Evolutionary conservation across 2,329 filamentous ascomycete genomes (phyloP), one percentile per base, ranked within the genome.

Genomic region (Colletotrichum lentis): DNA sequence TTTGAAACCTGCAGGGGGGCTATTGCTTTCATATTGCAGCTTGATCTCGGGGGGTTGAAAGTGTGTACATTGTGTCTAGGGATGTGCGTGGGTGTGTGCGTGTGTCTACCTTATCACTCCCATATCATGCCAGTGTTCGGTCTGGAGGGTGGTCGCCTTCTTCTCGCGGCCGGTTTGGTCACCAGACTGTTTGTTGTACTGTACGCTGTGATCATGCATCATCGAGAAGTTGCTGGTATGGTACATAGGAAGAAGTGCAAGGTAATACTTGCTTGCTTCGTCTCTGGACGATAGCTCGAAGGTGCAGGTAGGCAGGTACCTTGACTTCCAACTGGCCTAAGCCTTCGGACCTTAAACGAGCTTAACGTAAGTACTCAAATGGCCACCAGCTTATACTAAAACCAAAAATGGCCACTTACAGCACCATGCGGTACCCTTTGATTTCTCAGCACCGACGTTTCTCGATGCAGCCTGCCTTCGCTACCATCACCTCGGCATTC

Each of bases 291-390:
- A 47, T 54, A 54, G 41, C 41, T 35, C 43, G 62, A 58, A 35
- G 54, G 55, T 44, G 53, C 64, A 67, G 60, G 49, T 64, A 64
- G 39, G 53, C 64, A 67, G 60, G 49, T 64, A 64, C 47, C 41
- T 64, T 24, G 18, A 11, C 2, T 16, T 35, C 18, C 27, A 20
- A 18, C n/a, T 43, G 24, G 41, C 46, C 64, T 59, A 20, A 14
- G 39, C 24, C 12, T 10, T n/a, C 44, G 44, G 49, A 55, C n/a
- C n/a, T 50, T 27, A 22, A 50, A 8, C 24, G 35, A 44, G n/a
- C 41, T 12, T 7, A 46, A 20, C 27, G 16, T 31, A 46, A 20
- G 12, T 22, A 46, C 20, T 10, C n/a, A 16, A 16, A 37, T 52
- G 50, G 44, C 46, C 37, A 50, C 46, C 24, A 41, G 20, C 53